Evolutionary conservation across 768 basidiomycete species (phyloP).

Genomic region (Macrolepiota dolichaula): DNA sequence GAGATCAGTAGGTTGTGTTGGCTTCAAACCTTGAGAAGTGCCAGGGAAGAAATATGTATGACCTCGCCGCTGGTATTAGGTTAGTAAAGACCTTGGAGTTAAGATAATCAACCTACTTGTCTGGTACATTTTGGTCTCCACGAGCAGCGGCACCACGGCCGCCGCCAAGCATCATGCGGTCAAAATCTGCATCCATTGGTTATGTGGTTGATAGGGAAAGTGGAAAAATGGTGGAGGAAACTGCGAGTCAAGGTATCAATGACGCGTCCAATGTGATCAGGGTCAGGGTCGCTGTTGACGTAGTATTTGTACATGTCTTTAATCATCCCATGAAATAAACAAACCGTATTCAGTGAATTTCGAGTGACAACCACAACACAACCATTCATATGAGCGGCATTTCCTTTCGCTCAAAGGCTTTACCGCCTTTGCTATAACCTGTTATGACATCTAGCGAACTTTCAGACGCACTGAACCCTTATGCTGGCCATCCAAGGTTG

Average conservation of each 20-base stretch:
- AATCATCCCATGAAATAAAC: slow-evolving; percentile 1
- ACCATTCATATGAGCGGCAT: slow-evolving; percentile 14
- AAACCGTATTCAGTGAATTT: slow-evolving; percentile 1
- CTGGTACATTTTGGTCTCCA: slow-evolving; percentile 57
- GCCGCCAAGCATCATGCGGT: slow-evolving; percentile 41
- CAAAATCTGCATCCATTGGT: slow-evolving; percentile 49
- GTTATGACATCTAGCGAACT: slow-evolving; percentile 70
- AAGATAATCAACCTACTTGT: slow-evolving; percentile 53
- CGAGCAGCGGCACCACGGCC: slow-evolving; percentile 37
- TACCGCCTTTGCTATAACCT: slow-evolving; percentile 13
- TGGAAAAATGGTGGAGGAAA: slow-evolving; percentile 12
- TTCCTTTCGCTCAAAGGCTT: slow-evolving; percentile 4
- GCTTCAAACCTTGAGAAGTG: slow-evolving; percentile 80
- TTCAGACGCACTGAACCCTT: slow-evolving; percentile 75
- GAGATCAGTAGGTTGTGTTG: not conserved
- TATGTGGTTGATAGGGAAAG: slow-evolving; percentile 1
- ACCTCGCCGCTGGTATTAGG: slow-evolving; percentile 68
- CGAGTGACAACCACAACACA: not conserved
- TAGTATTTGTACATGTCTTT: slow-evolving; percentile 28
- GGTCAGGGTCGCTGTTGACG: slow-evolving; percentile 15
- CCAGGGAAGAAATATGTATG: slow-evolving; percentile 95
- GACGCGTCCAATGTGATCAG: slow-evolving; percentile 40
- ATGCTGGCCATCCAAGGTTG: slow-evolving; percentile 27
- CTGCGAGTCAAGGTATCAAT: slow-evolving; percentile 17
- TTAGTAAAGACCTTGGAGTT: not conserved